phyloP scores from a whole-genome alignment of 768 basidiomycete species.

The Rhizopogon sp. region DNA sequence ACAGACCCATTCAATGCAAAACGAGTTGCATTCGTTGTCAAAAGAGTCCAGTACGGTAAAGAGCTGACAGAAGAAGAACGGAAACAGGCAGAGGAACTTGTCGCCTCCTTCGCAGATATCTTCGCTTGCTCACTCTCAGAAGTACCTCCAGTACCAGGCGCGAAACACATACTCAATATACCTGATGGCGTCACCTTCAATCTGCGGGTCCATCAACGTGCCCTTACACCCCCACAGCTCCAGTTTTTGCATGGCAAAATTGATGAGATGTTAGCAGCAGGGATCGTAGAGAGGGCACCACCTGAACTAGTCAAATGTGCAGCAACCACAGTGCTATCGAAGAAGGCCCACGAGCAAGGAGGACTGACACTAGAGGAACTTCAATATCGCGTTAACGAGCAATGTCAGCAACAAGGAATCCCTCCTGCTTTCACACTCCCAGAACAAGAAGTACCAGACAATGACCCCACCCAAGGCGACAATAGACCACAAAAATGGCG shows the following conservation, averaged over 20 bases:
- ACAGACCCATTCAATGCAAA: neutral
- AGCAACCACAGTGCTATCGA: constrained; percentile 28
- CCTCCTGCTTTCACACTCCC: neutral
- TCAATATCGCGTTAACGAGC: constrained; percentile 22
- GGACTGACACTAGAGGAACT: constrained; percentile 31
- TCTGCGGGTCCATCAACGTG: neutral
- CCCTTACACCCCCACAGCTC: neutral
- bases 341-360: constrained; percentile 28
- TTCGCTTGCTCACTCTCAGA: constrained; percentile 37
- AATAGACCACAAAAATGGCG: constrained; percentile 24
- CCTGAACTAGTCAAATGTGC: neutral
- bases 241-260: neutral
- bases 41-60: constrained; percentile 19
- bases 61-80: constrained; percentile 23
- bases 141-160: constrained; percentile 21
- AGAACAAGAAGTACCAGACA: neutral
- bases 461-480: too few species aligned
- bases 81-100: constrained; percentile 14
- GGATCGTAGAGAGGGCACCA: neutral
- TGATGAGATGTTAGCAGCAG: constrained; percentile 1
- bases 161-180: neutral
- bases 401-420: neutral
- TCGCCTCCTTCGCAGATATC: constrained; percentile 30
- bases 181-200: neutral
- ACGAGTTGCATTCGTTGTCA: constrained; percentile 16